Percentiles rank a stretch among this genome's conserved stretches.
Evolutionary conservation across 1,284 basidiomycete genomes (phyloP).

Genomic region (Moesziomyces globuligerus): DNA sequence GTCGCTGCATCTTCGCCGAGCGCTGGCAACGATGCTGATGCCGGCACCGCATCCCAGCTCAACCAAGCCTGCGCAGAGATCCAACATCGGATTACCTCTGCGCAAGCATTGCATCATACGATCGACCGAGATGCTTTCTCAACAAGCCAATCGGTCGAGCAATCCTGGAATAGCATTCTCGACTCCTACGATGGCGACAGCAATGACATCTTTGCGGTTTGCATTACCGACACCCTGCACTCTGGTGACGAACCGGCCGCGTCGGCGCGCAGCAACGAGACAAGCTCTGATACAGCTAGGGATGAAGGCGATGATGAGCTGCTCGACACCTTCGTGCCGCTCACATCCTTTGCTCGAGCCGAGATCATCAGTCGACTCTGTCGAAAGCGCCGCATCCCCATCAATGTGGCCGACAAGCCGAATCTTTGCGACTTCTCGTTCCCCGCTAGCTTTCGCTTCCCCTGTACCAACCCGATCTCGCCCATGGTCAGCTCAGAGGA

Average conservation of each 20-base stretch:
- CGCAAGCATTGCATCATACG: slow-evolving; percentile 72
- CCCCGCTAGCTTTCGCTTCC: slow-evolving; percentile 85
- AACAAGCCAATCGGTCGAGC: slow-evolving; percentile 6
- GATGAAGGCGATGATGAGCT: slow-evolving; percentile 8
- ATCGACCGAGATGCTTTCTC: slow-evolving; percentile 9
- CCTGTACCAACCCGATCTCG: slow-evolving; percentile 49
- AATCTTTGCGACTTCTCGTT: slow-evolving; percentile 89
- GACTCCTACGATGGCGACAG: slow-evolving; percentile 20
- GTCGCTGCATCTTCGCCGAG: not conserved
- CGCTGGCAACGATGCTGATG: not conserved
- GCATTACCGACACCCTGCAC: slow-evolving; percentile 64
- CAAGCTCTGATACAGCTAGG: too few relatives aligned
- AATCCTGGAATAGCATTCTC: slow-evolving; percentile 16
- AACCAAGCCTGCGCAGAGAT: slow-evolving; percentile 74
- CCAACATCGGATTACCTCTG: slow-evolving; percentile 19
- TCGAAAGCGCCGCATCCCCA: slow-evolving; percentile 73
- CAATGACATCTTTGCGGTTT: slow-evolving; percentile 56
- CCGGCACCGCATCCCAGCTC: not conserved
- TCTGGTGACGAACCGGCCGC: slow-evolving; percentile 33
- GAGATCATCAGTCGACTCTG: slow-evolving; percentile 52
- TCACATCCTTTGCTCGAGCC: slow-evolving; percentile 41
- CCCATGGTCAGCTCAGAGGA: not conserved
- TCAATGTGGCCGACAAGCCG: slow-evolving; percentile 88
- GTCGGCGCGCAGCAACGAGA: not conserved
- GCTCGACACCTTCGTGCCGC: slow-evolving; percentile 1